A percentile compares a stretch with the other conserved stretches of the same genome.
Evolutionary conservation across 106 monocot genomes (phyloP).

Genomic region (Dactylorhiza incarnata): DNA sequence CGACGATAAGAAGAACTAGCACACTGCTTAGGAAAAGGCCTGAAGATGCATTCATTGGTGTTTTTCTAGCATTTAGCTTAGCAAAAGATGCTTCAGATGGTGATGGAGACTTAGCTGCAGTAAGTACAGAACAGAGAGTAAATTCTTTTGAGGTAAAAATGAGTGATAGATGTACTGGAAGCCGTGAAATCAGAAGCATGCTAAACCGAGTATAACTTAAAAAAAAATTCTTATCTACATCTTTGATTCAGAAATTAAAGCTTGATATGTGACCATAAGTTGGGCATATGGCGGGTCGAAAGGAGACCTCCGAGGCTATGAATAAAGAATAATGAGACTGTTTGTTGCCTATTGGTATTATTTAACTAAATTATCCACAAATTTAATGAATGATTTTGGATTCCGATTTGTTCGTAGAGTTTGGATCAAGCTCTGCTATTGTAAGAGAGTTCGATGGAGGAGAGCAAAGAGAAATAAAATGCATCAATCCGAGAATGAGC

Average conservation of each 20-base stretch:
- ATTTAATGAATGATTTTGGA: no score
- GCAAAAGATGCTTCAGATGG: constrained; percentile 5
- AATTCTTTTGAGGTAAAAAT: not conserved
- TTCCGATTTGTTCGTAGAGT: no score
- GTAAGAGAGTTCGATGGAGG: no score
- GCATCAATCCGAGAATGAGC: no score
- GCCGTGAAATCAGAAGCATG: not conserved
- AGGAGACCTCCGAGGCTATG: not conserved
- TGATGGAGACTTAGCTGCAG: not conserved
- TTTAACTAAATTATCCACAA: not conserved
- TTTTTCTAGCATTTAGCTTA: not conserved
- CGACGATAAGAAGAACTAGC: constrained; percentile 10
- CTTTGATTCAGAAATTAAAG: not conserved
- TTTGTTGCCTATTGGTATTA: not conserved
- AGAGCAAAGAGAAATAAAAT: no score
- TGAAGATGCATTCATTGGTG: constrained; percentile 5
- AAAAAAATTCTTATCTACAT: not conserved
- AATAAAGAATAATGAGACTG: not conserved
- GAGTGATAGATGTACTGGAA: not conserved
- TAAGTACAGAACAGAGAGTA: not conserved
- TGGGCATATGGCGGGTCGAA: not conserved
- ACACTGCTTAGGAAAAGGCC: constrained; percentile 19
- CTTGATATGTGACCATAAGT: not conserved
- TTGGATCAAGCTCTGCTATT: no score
- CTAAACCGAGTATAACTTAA: not conserved